These are phyloP conservation scores for Pontederia paniculata DNA, from an alignment of 176 grass and related monocot genomes.

Conservation along the genomic window DNA sequence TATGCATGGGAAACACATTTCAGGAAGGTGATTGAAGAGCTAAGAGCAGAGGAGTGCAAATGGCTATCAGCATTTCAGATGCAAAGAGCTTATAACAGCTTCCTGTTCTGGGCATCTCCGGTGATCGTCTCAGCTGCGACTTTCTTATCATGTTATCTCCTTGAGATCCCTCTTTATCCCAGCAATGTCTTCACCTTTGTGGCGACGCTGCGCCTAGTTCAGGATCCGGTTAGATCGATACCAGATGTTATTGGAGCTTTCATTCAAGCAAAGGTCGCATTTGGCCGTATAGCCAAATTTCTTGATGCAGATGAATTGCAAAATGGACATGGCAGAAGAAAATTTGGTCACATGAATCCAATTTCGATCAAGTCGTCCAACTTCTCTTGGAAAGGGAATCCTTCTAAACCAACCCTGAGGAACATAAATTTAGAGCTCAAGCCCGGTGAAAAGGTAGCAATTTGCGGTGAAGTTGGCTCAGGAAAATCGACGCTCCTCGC, in stretches of 20 bases:
- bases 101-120: slow-evolving; percentile 88
- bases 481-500: slow-evolving; percentile 88
- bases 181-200: slow-evolving; percentile 89
- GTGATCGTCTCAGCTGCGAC: slow-evolving; percentile 79
- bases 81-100: slow-evolving; percentile 66
- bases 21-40: slow-evolving; percentile 59
- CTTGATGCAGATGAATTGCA: slow-evolving; percentile 62
- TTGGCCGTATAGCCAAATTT: slow-evolving; percentile 58
- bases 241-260: slow-evolving; percentile 70
- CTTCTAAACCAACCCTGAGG: slow-evolving; percentile 41
- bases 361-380: slow-evolving; percentile 41
- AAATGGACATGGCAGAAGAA: slow-evolving; percentile 30
- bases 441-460: slow-evolving; percentile 65
- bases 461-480: slow-evolving; percentile 92
- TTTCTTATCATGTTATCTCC: slow-evolving; percentile 67
- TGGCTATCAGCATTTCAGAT: slow-evolving; percentile 82
- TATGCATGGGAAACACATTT: slow-evolving; percentile 96
- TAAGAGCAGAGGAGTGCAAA: slow-evolving; percentile 60
- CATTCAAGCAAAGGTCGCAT: slow-evolving; percentile 90
- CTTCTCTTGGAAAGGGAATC: slow-evolving; percentile 81
- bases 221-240: slow-evolving; percentile 70
- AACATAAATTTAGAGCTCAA: slow-evolving; percentile 56
- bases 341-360: slow-evolving; percentile 14
- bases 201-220: slow-evolving; percentile 70
- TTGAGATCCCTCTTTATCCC: slow-evolving; percentile 60